Base-by-base conservation (phyloP, 257 asterid species). In the Ehretia macrophylla region DNA sequence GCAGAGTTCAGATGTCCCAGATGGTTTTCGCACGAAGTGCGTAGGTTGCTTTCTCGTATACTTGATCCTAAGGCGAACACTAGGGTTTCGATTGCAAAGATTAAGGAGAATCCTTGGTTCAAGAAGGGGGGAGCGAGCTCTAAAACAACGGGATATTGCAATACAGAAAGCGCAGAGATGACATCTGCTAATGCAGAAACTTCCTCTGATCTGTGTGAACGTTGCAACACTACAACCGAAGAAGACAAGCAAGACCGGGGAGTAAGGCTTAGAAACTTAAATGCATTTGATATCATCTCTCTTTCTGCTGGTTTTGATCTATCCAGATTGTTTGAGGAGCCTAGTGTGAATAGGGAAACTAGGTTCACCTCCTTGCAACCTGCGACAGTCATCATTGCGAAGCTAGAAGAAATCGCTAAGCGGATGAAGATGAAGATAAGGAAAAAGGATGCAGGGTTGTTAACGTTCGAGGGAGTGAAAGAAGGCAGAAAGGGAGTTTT, bases 251-350 rank as follows among this genome's bases (percentile, higher is more conserved):
- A 73, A 72, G 79, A 70, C 1, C 18, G 8, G n/a, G n/a, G n/a
- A 19, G 57, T 66, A 11, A 70, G 71, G 57, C 66, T 84, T 49
- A 58, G 91, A 8, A 68, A 76, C 66, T 58, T 84, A 19, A 88
- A 91, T 68, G 98, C 98, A 20, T 91, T 88, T 58, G 95, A 85
- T 67, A 77, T 91, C 53, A 85, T 91, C 49, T 84, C 96, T 42
- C 66, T 85, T 32, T 88, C 86, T 11, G 71, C 83, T 53, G 94
- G 95, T 47, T 88, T 88, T 23, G 88, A 91, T 75, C 66, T 91
- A 19, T 75, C 94, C 1, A 69, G 84, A 61, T 55, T 91, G 71
- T 88, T 92, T 16, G 97, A 82, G 77, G 95, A 84, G 45, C 80
- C 85, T 39, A 35, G 74, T 59, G 4, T 56, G 17, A 79, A 68